These are phyloP conservation scores for Aspergillus indologenus DNA, from an alignment of 495 filamentous ascomycete species.

Conservation along the genomic window DNA sequence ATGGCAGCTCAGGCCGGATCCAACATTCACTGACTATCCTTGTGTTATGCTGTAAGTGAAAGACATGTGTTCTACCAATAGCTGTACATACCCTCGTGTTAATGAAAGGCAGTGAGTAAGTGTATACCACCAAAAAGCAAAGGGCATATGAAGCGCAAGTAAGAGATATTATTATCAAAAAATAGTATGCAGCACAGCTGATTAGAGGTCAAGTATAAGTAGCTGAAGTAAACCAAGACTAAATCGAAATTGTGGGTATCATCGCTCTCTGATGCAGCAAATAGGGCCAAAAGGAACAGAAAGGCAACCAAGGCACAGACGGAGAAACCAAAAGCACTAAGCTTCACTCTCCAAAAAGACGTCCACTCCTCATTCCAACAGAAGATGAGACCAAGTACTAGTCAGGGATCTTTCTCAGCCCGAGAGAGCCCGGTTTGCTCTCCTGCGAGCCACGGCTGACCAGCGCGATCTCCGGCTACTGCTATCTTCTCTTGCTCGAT, in stretches of 20 bases:
- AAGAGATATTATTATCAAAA: neutral
- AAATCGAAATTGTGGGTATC: neutral
- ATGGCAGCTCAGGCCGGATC: no score
- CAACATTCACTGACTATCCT: no score
- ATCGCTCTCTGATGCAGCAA: neutral
- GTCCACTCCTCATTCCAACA: neutral
- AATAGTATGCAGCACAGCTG: neutral
- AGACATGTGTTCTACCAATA: no score
- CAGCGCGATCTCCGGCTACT: conserved; percentile 14
- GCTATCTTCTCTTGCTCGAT: neutral
- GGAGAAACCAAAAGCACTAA: neutral
- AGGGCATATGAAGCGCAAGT: neutral
- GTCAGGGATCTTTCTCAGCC: neutral
- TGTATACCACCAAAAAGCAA: neutral
- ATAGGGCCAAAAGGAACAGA: neutral
- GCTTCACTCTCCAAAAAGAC: neutral
- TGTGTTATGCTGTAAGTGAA: no score
- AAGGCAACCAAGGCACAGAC: neutral
- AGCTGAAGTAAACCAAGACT: neutral
- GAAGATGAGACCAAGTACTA: neutral
- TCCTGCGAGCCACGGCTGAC: conserved; percentile 17
- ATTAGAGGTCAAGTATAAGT: neutral
- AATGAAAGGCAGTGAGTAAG: neutral
- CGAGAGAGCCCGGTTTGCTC: neutral
- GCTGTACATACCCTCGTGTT: no score